A percentile compares a stretch with the other conserved stretches of the same genome.
Evolutionary conservation across 2,329 filamentous ascomycete species (phyloP).

Genomic region (Epichloe sylvatica): DNA sequence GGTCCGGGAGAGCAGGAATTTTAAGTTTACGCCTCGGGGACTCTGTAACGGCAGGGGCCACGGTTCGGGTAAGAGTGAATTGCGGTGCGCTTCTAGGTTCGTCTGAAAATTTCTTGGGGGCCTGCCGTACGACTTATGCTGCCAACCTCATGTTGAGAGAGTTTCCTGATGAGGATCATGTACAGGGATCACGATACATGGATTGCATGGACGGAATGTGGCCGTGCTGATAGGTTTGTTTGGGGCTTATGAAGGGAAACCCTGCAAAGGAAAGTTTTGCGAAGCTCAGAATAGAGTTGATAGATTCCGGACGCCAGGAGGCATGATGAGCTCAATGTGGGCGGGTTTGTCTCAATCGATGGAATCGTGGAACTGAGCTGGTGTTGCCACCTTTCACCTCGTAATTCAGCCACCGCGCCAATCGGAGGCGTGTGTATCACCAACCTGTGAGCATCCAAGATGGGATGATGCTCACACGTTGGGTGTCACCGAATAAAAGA

Average conservation of each 20-base stretch:
- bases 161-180: background rate
- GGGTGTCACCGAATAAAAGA: background rate
- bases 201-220: background rate
- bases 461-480: too few relatives aligned
- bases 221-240: background rate
- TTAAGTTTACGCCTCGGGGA: background rate
- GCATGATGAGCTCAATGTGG: background rate
- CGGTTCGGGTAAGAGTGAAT: background rate
- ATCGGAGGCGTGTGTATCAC: constrained; percentile 1
- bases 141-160: background rate
- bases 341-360: background rate
- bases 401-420: too few relatives aligned
- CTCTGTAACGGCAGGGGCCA: background rate
- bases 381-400: background rate
- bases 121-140: too few relatives aligned
- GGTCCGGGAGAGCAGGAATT: background rate
- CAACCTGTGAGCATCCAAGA: background rate
- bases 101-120: background rate
- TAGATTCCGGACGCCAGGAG: background rate
- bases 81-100: background rate
- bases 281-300: background rate
- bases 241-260: background rate
- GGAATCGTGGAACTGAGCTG: background rate
- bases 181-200: background rate
- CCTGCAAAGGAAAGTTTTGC: background rate